Conservation (phyloP, 2,329 filamentous ascomycete genomes). For the Trichophyton equinum region DNA sequence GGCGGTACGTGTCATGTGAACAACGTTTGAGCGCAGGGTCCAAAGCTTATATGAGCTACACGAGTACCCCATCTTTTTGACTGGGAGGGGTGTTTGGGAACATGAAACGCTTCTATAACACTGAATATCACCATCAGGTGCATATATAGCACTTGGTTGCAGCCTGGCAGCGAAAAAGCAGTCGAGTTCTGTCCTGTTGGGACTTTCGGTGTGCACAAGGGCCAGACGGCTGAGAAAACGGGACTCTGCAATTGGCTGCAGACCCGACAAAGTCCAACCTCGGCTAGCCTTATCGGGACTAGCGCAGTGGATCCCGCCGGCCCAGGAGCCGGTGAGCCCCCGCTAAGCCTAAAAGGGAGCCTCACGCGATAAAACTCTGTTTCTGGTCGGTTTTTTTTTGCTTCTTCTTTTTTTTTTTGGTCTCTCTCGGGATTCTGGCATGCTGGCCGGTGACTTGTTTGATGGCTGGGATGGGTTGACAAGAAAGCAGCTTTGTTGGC, state of each 20-base stretch:
- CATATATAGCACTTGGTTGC: not conserved
- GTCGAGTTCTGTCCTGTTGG: not conserved
- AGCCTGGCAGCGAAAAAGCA: not conserved
- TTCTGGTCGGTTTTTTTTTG: not conserved
- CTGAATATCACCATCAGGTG: not conserved
- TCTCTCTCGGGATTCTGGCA: not conserved
- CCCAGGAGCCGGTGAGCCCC: not conserved
- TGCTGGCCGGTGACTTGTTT: not conserved
- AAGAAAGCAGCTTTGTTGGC: too few relatives aligned
- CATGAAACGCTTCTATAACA: not conserved
- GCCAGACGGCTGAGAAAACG: not conserved
- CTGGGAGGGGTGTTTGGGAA: not conserved
- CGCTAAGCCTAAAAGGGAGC: not conserved
- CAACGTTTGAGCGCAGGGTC: not conserved
- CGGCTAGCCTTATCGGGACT: not conserved
- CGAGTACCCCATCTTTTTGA: not conserved
- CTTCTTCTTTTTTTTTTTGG: not conserved
- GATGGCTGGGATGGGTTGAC: too few relatives aligned
- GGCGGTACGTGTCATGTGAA: not conserved
- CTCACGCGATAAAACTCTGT: constrained; percentile 3
- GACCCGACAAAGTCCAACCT: not conserved
- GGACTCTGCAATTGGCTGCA: not conserved
- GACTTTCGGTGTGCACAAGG: not conserved
- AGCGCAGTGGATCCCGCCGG: not conserved
- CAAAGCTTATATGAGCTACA: not conserved